These are phyloP conservation scores for Globisporangium lucens DNA, from an alignment of 352 stramenopile species.

Conservation along the genomic window DNA sequence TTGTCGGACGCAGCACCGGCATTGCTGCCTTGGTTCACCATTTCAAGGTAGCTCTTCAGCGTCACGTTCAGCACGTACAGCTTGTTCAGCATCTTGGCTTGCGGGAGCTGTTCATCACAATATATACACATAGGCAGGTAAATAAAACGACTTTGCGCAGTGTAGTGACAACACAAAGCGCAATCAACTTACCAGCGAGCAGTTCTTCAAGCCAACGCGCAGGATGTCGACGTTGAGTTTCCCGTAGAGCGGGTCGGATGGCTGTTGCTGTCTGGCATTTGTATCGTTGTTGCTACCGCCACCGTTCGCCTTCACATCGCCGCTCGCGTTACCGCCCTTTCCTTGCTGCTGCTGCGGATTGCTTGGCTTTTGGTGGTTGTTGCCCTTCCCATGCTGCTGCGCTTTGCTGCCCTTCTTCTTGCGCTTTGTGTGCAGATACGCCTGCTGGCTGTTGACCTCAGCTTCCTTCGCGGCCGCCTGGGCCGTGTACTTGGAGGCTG, in stretches of 20 bases:
- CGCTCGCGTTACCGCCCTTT: neutral
- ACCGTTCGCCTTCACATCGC: conserved; percentile 7
- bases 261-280: conserved; percentile 14
- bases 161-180: neutral
- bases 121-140: neutral
- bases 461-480: conserved; percentile 41
- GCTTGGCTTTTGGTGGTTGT: neutral
- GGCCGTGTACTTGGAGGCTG: conserved; percentile 64
- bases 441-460: conserved; percentile 50
- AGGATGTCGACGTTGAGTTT: conserved; percentile 49
- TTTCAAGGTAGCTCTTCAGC: conserved; percentile 43
- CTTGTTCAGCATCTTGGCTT: conserved; percentile 26
- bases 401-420: conserved; percentile 32
- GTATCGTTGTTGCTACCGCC: conserved; percentile 8
- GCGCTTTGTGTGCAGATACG: conserved; percentile 62
- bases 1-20: conserved; percentile 28
- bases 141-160: neutral
- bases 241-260: conserved; percentile 49
- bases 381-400: conserved; percentile 7
- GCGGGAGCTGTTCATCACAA: conserved; percentile 21
- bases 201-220: conserved; percentile 59
- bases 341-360: conserved; percentile 6
- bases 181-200: conserved; percentile 44
- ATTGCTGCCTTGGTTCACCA: conserved; percentile 15
- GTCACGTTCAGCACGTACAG: conserved; percentile 26